phyloP scores from a whole-genome alignment of 176 grass and related monocot species.

The Cymbopogon citratus region DNA sequence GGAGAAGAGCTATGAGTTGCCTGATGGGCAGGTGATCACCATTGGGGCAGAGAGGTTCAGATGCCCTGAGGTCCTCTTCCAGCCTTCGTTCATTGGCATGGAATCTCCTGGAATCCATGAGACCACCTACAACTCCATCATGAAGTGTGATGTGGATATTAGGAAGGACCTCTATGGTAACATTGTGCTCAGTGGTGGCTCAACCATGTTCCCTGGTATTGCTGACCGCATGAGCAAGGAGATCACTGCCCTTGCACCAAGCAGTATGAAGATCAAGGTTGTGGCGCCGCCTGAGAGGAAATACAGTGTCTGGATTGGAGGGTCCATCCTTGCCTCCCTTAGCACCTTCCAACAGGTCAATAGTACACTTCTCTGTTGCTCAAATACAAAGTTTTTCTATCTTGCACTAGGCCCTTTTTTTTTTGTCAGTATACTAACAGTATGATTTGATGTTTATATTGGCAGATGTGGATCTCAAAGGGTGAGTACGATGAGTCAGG shows the following conservation, averaged over 20 bases:
- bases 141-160: constrained; percentile 80
- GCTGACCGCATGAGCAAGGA: constrained; percentile 87
- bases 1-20: constrained; percentile 64
- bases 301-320: constrained; percentile 73
- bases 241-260: constrained; percentile 54
- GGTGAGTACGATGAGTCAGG: constrained; percentile 49
- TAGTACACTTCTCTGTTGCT: not conserved
- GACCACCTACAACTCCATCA: constrained; percentile 80
- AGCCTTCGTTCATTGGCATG: constrained; percentile 63
- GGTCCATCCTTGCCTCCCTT: constrained; percentile 76
- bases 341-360: constrained; percentile 75
- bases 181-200: constrained; percentile 76
- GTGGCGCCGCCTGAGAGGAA: constrained; percentile 65
- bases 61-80: constrained; percentile 84
- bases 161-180: constrained; percentile 69
- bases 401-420: not conserved
- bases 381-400: not conserved
- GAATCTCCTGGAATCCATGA: constrained; percentile 66
- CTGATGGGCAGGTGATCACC: constrained; percentile 70
- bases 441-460: not conserved
- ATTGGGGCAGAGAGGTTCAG: constrained; percentile 61
- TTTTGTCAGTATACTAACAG: not conserved
- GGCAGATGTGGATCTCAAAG: constrained; percentile 56
- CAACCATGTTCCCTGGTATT: constrained; percentile 76
- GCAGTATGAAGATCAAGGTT: constrained; percentile 64